Evolutionary conservation across 768 basidiomycete genomes (phyloP).

Genomic region (Asterophora lycoperdoides): DNA sequence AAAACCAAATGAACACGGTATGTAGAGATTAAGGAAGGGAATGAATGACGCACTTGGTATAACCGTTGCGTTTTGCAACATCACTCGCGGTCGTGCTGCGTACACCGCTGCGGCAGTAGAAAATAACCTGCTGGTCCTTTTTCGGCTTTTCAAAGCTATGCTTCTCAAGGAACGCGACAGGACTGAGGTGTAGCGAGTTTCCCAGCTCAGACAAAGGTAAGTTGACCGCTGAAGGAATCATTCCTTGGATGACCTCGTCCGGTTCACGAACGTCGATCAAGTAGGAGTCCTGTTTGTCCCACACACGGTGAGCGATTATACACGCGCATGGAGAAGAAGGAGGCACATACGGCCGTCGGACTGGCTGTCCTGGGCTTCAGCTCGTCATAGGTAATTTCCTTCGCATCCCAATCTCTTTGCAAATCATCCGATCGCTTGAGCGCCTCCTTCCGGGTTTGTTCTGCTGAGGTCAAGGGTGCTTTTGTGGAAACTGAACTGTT

Average conservation of each 20-base stretch:
- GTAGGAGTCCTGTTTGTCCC: slow-evolving; percentile 51
- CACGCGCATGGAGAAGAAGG: neutral
- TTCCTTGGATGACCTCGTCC: slow-evolving; percentile 85
- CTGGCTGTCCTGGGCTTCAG: slow-evolving; percentile 75
- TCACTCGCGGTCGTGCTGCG: slow-evolving; percentile 80
- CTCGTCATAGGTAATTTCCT: slow-evolving; percentile 71
- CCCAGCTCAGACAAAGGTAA: slow-evolving; percentile 79
- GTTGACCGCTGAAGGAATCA: slow-evolving; percentile 90
- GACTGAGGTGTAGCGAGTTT: slow-evolving; percentile 54
- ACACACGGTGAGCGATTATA: slow-evolving; percentile 6
- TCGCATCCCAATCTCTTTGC: slow-evolving; percentile 75
- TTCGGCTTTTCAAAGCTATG: slow-evolving; percentile 75
- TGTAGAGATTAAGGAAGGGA: no score
- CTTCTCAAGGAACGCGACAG: slow-evolving; percentile 54
- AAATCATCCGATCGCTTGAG: slow-evolving; percentile 35
- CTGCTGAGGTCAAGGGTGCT: slow-evolving; percentile 26
- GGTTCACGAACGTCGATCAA: slow-evolving; percentile 92
- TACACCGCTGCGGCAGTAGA: slow-evolving; percentile 89
- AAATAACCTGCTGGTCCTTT: slow-evolving; percentile 70
- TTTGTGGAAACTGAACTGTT: slow-evolving; percentile 15
- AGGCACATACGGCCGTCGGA: slow-evolving; percentile 55
- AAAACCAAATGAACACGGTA: slow-evolving; percentile 2
- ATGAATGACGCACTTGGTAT: slow-evolving; percentile 55
- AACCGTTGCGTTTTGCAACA: slow-evolving; percentile 78
- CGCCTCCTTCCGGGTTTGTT: slow-evolving; percentile 30